Evolutionary conservation across 2,329 filamentous ascomycete genomes (phyloP).

Genomic region (Fusarium equiseti): DNA sequence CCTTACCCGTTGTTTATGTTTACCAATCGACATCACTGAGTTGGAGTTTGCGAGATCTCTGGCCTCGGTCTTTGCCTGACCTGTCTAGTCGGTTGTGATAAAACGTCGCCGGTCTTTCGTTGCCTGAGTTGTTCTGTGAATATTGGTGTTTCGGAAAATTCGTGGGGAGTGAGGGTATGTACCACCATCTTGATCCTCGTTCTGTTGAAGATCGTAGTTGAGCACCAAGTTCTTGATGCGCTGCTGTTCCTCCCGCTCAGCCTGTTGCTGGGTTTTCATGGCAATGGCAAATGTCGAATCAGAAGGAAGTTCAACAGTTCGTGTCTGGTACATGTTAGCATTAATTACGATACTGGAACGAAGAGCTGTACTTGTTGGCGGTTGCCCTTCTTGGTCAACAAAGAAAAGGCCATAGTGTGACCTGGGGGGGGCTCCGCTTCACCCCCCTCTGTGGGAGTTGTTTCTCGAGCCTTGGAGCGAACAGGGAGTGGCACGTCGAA

Average conservation of each 20-base stretch:
- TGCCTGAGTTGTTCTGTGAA: constrained; percentile 62
- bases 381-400: constrained; percentile 96
- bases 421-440: constrained; percentile 41
- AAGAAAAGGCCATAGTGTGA: constrained; percentile 92
- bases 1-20: constrained; percentile 32
- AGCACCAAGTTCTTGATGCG: constrained; percentile 98
- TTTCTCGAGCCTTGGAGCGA: constrained; percentile 75
- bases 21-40: constrained; percentile 99
- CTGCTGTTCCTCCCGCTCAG: constrained; percentile 95
- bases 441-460: constrained; percentile 47
- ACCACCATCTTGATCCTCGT: constrained; percentile 82
- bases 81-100: constrained; percentile 69
- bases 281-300: constrained; percentile 96
- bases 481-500: constrained; percentile 99
- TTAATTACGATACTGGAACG: neutral
- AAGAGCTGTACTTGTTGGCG: constrained; percentile 81
- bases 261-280: constrained; percentile 95
- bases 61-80: constrained; percentile 73
- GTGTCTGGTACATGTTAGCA: constrained; percentile 69
- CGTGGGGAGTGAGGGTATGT: constrained; percentile 35
- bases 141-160: constrained; percentile 54
- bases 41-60: constrained; percentile 90
- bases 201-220: constrained; percentile 93
- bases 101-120: constrained; percentile 62
- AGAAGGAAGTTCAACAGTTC: constrained; percentile 87